Evolutionary conservation across 2,329 filamentous ascomycete species (phyloP), one percentile per base, ranked within the genome.

Genomic region (Aspergillus sp.): DNA sequence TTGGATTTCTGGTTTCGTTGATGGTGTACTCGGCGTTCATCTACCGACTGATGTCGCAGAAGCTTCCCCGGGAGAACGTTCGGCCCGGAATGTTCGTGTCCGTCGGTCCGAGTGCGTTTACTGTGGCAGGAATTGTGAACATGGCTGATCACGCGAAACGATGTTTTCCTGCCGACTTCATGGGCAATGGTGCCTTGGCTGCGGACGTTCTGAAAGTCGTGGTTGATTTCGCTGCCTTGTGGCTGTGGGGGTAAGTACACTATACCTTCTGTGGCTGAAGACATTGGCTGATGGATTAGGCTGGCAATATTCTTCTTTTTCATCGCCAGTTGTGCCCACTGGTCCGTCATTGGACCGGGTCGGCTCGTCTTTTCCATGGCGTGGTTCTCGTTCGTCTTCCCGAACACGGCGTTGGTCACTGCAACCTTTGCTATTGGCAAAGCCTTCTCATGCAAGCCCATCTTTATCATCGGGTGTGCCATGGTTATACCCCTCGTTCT

Each of bases 11-110:
- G 58, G 79, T 86, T 41, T 81, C 80, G 0, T 80, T 93, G 53
- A 92, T 92, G 86, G 88, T 95, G 22, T 91, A 90, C 56, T 83
- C 87, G 1, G 88, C 90, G 46, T 94, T 92, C 65, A 82, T 95
- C 46, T 94, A 94, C 67, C 83, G 90, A 26, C 79, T 95, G 24
- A 94, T 94, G 89, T 93, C 89, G 0, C 88, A 93, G 64, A 94
- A 94, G 63, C 77, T 95, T 0, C 90, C 90, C 0, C 80, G 82
- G 50, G 89, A 93, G 64, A 84, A 81, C 40, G 80, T 90, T 17
- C 82, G 89, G 10, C 90, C 90, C 0, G 89, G 87, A 62, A 90
- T 95, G 84, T 94, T 94, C 67, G 90, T 94, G 55, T 87, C 83
- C 1, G 88, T 94, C 24, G 89, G 90, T 32, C 89, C 90, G 0